These are phyloP conservation scores for Marsdenia floribunda DNA, from an alignment of 257 asterid species.

Conservation along the genomic window DNA sequence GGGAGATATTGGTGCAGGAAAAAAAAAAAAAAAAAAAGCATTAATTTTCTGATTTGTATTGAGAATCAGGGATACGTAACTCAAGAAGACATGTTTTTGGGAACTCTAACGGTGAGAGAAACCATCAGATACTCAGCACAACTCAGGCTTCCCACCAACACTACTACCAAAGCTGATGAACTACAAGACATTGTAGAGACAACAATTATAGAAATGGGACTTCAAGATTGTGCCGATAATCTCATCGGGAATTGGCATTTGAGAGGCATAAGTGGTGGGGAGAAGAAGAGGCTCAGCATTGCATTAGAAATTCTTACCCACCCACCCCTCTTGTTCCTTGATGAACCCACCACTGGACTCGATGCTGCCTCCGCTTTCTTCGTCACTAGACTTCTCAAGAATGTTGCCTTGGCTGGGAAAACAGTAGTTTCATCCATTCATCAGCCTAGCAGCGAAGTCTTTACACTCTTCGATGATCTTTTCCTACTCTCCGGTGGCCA, in stretches of 20 bases:
- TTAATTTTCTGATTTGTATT: not conserved
- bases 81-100: conserved; percentile 70
- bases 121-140: conserved; percentile 70
- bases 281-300: conserved; percentile 83
- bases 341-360: conserved; percentile 86
- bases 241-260: conserved; percentile 86
- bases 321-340: conserved; percentile 64
- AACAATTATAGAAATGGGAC: conserved; percentile 66
- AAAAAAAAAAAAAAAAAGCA: too few species aligned
- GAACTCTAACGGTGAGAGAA: conserved; percentile 81
- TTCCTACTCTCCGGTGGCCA: conserved; percentile 65
- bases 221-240: conserved; percentile 64
- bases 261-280: conserved; percentile 93
- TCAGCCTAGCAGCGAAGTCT: conserved; percentile 96
- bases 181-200: conserved; percentile 34
- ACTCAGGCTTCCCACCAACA: conserved; percentile 55
- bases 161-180: conserved; percentile 32
- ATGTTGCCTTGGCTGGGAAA: conserved; percentile 49
- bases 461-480: conserved; percentile 75
- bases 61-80: conserved; percentile 74
- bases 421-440: conserved; percentile 80
- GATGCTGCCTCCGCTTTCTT: conserved; percentile 86
- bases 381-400: conserved; percentile 61
- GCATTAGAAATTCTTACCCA: conserved; percentile 79
- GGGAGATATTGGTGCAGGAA: too few species aligned